Conservation (phyloP, 371 early-diverging fungal genomes). For the Rhizopus arrhizus region DNA sequence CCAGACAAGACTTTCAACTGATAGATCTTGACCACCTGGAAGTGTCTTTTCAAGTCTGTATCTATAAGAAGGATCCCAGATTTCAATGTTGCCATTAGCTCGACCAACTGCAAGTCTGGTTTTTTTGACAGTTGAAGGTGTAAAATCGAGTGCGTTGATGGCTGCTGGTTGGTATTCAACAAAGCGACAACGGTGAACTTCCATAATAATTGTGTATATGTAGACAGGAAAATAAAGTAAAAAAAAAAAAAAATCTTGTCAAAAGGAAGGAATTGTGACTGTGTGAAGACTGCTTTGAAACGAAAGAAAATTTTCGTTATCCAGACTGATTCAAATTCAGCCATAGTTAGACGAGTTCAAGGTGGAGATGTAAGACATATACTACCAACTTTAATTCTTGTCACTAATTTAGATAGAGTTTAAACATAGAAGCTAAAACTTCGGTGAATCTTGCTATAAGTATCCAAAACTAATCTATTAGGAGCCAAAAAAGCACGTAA, state of each 20-base stretch:
- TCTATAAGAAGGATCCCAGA: slow-evolving; percentile 76
- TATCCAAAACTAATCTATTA: too few species aligned
- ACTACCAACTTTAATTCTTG: too few species aligned
- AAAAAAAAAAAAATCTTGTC: not conserved
- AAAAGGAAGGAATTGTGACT: not conserved
- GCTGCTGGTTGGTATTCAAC: slow-evolving; percentile 86
- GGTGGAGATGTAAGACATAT: too few species aligned
- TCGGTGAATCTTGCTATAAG: too few species aligned
- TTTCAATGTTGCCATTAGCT: slow-evolving; percentile 91
- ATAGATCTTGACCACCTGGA: slow-evolving; percentile 76
- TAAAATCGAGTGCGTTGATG: slow-evolving; percentile 80
- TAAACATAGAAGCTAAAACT: too few species aligned
- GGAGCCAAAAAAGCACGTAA: too few species aligned
- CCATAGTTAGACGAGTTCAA: too few species aligned
- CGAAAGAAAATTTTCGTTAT: too few species aligned
- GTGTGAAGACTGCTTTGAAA: not conserved
- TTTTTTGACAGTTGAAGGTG: slow-evolving; percentile 59
- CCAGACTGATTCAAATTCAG: too few species aligned
- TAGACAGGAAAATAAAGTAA: not conserved
- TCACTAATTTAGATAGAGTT: too few species aligned
- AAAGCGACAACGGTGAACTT: slow-evolving; percentile 90
- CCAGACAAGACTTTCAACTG: slow-evolving; percentile 86
- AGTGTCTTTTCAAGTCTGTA: slow-evolving; percentile 79
- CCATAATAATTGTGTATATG: slow-evolving; percentile 42
- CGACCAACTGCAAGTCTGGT: slow-evolving; percentile 81